Conservation (phyloP, 163 green algal genomes). For the Prototheca wickerhamii region DNA sequence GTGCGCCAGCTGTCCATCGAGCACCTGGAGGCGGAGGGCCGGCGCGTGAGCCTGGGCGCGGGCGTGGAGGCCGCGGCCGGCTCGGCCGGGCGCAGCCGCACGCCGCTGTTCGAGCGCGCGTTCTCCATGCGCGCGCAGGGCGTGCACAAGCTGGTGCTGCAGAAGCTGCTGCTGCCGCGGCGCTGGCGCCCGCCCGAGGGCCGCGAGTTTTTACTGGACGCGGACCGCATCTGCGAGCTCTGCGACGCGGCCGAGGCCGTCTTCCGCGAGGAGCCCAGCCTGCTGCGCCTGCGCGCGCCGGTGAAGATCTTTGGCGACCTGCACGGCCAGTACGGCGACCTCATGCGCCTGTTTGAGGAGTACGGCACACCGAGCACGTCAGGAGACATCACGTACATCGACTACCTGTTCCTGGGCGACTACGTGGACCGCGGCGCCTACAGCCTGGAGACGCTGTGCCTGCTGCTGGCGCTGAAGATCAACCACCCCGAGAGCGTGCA, state of each 20-base stretch:
- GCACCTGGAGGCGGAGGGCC: slow-evolving; percentile 96
- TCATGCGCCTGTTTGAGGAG: slow-evolving; percentile 99
- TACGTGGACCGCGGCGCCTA: slow-evolving; percentile 76
- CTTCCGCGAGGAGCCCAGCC: slow-evolving; percentile 62
- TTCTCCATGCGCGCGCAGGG: slow-evolving; percentile 5
- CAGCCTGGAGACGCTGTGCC: slow-evolving; percentile 92
- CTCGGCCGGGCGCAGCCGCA: slow-evolving; percentile 12
- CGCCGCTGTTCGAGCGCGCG: slow-evolving; percentile 42
- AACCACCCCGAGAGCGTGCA: slow-evolving; percentile 88
- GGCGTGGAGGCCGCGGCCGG: slow-evolving; percentile 9
- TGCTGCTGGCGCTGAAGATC: slow-evolving; percentile 97
- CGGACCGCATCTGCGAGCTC: slow-evolving; percentile 72
- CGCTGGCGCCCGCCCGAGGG: slow-evolving; percentile 68
- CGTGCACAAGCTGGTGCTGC: slow-evolving; percentile 38
- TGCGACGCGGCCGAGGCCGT: slow-evolving; percentile 76
- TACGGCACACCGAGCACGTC: slow-evolving; percentile 91
- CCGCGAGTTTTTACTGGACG: slow-evolving; percentile 72
- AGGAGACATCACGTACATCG: slow-evolving; percentile 98
- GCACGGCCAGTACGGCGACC: slow-evolving; percentile 97
- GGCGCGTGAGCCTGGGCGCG: slow-evolving; percentile 57
- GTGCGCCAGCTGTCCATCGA: slow-evolving; percentile 96
- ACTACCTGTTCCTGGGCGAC: slow-evolving; percentile 97
- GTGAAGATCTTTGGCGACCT: slow-evolving; percentile 99
- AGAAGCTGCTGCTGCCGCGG: slow-evolving; percentile 79
- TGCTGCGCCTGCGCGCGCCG: slow-evolving; percentile 75